Percentiles rank a stretch among this genome's conserved stretches.
Conservation (phyloP, 2,329 filamentous ascomycete species). For the Penicillium sp. region DNA sequence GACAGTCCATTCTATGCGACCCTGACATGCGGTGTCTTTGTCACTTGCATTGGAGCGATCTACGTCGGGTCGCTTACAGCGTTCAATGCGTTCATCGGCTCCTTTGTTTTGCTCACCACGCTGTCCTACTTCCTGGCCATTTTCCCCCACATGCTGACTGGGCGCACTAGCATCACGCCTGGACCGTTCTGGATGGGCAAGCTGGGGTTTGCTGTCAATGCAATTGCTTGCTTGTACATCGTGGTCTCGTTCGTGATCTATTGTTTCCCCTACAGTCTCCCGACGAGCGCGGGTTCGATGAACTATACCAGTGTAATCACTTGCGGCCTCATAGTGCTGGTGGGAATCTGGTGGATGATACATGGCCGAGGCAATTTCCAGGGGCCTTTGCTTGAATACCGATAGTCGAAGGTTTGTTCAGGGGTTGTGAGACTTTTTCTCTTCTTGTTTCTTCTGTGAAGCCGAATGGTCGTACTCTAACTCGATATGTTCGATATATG, state of each 20-base stretch:
- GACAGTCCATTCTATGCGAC: constrained; percentile 61
- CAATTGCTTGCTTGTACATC: constrained; percentile 30
- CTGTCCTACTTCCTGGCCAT: constrained; percentile 56
- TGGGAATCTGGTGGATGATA: background rate
- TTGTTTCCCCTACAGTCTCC: background rate
- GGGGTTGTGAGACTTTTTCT: no score
- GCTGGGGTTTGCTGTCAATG: constrained; percentile 52
- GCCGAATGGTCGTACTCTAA: no score
- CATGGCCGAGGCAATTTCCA: no score
- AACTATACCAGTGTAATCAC: background rate
- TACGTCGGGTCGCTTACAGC: constrained; percentile 55
- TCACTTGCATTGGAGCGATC: constrained; percentile 56
- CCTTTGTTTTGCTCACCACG: constrained; percentile 57
- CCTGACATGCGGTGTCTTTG: constrained; percentile 52
- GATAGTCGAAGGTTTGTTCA: no score
- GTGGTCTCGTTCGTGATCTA: background rate
- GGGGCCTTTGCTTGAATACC: no score
- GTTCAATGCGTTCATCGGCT: constrained; percentile 58
- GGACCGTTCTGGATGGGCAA: constrained; percentile 56
- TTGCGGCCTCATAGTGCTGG: background rate
- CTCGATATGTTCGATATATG: no score
- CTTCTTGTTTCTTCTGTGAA: no score
- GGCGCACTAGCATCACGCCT: constrained; percentile 51
- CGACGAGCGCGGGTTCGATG: background rate
- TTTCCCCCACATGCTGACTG: constrained; percentile 51